Evolutionary conservation across 768 basidiomycete genomes (phyloP), one percentile per base, ranked within the genome.

Genomic region (Suillus ampliporus): DNA sequence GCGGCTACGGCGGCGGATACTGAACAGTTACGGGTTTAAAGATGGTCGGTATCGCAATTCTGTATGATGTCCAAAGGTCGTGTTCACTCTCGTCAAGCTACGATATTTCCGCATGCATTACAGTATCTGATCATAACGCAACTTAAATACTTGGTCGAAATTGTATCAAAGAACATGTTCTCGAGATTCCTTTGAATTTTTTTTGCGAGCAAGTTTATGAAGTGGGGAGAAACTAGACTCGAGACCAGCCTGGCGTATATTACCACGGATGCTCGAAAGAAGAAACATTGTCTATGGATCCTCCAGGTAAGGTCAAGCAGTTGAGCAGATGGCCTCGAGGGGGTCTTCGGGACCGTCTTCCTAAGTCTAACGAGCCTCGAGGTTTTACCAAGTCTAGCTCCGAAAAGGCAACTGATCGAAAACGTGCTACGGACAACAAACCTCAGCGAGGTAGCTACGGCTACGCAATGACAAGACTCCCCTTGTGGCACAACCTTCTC

Each of bases 1-100:
- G 66, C 3, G 57, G 62, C 31, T 40, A 52, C 57, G 63, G 63
- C 1, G 53, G 58, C 28, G 38, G 54, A 8, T 56, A 40, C 37
- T 56, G 17, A 56, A 15, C 17, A 10, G 31, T 38, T 56, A 19
- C 37, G 54, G 38, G 40, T 51, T n/a, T 7, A 19, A 51, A 31
- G 31, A 13, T 51, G 38, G 54, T 56, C 23, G 54, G 54, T 56
- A 17, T 40, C 38, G 23, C 54, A 56, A 40, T 56, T 40, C 54
- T 56, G 54, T 56, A 56, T 56, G 54, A 28, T 56, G 54, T 56
- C 26, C 26, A 38, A 26, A 56, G 54, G 38, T 56, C 54, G 54
- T 56, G 37, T 56, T 19, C 54, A 26, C 38, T 11, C 54, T 17
- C 23, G 54, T 40, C 37, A 56, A 56, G 17, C n/a, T 56, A 40